phyloP scores from a whole-genome alignment of 371 early-diverging fungal species.

The Mucor irregularis region DNA sequence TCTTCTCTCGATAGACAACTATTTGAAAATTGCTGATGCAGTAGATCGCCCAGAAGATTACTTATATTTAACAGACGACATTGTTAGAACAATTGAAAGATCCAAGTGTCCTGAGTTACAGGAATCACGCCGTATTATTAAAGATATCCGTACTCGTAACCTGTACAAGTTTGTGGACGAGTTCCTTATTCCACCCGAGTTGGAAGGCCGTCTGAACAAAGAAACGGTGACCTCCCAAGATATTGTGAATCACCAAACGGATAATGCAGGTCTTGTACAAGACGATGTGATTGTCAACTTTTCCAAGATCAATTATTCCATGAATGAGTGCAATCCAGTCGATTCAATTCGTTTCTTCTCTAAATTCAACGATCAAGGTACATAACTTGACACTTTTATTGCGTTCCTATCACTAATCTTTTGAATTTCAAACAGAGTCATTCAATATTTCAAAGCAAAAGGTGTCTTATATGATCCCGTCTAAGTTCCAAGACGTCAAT shows the following conservation, averaged over 20 bases:
- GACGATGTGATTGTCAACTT: constrained; percentile 79
- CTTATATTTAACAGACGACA: constrained; percentile 80
- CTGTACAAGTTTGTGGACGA: constrained; percentile 91
- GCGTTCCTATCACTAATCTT: neutral
- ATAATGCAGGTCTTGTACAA: constrained; percentile 51
- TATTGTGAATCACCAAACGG: constrained; percentile 59
- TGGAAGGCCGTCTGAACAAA: constrained; percentile 46
- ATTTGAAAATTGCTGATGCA: constrained; percentile 70
- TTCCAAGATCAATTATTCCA: constrained; percentile 76
- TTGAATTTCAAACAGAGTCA: constrained; percentile 37
- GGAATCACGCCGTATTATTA: constrained; percentile 68
- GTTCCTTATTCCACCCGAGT: constrained; percentile 66
- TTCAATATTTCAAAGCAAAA: constrained; percentile 70
- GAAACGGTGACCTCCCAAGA: constrained; percentile 53
- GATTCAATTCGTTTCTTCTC: constrained; percentile 82
- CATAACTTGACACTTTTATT: neutral
- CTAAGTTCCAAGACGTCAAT: constrained; percentile 68
- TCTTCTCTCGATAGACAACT: constrained; percentile 42
- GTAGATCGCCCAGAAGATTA: constrained; percentile 74
- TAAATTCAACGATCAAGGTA: constrained; percentile 62
- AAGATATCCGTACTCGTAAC: constrained; percentile 72
- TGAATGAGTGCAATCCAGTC: constrained; percentile 84
- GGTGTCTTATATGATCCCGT: constrained; percentile 74
- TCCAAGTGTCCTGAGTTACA: constrained; percentile 61
- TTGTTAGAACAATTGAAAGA: constrained; percentile 83